Base-by-base conservation (phyloP, 169 alveolate genomes). In the Eimeria brunetti region DNA sequence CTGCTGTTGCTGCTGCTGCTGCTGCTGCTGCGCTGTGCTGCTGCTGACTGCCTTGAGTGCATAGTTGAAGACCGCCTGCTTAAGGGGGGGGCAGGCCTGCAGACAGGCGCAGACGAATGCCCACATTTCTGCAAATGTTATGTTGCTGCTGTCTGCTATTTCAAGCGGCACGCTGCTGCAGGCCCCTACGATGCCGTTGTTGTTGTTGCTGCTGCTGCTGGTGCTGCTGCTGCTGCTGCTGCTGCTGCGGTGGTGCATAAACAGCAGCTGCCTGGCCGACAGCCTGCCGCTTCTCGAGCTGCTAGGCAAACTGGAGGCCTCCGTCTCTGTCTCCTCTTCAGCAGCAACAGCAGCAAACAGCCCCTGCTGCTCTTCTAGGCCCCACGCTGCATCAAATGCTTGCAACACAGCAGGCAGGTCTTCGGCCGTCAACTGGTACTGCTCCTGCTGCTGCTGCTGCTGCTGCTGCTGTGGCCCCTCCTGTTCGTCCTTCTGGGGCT, bases 121-220 rank as follows among this genome's bases (percentile, higher is more conserved):
- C 91, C 91, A 84, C 62, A 84, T 8, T 60, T 84, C 91, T 0
- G 78, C 51, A 33, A 84, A 84, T 4, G 58, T 44, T 18, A 84
- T 58, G 67, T 84, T 53, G 78, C 76, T 84, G 56, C 71, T 24
- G 80, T 84, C 91, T 7, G 91, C 91, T 2, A 60, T 78, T n/a
- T 84, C 91, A 44, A 84, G 91, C n/a, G 51, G 78, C 76, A 84
- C 76, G n/a, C 80, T 38, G 67, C 60, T 58, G 78, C 91, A 84
- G 44, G 91, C 91, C 16, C 91, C 91, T 56, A 84, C 24, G 67
- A 84, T 84, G 56, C 53, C 12, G 44, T 27, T 51, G 89, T 46
- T 24, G 69, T 46, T 80, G 44, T 16, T 46, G 64, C 46, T n/a
- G 69, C 46, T 41, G 24, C 58, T 41, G 85, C 8, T 75, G 85